phyloP scores from a whole-genome alignment of 495 filamentous ascomycete genomes.

The Penicillium waksmanii region DNA sequence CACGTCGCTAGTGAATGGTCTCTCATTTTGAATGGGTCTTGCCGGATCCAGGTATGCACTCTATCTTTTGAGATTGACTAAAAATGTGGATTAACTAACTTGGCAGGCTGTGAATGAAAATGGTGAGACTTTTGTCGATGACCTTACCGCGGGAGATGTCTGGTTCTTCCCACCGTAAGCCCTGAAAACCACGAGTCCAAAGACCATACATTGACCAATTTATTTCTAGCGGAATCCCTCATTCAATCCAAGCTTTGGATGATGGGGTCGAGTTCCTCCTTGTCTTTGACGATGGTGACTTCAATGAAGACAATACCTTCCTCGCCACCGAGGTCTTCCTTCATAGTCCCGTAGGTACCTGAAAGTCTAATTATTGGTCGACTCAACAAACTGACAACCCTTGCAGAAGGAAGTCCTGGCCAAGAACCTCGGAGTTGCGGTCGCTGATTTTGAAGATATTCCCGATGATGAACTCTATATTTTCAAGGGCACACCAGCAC shows the following conservation, averaged over 20 bases:
- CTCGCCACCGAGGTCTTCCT: conserved; percentile 67
- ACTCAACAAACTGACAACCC: neutral
- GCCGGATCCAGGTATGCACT: conserved; percentile 50
- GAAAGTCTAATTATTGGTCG: too few relatives aligned
- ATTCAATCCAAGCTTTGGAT: conserved; percentile 68
- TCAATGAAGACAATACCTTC: conserved; percentile 72
- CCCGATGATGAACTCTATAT: conserved; percentile 67
- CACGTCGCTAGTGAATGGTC: conserved; percentile 72
- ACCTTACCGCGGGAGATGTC: conserved; percentile 67
- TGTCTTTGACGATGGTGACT: conserved; percentile 70
- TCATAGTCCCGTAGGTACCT: conserved; percentile 48
- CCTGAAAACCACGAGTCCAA: neutral
- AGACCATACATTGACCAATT: neutral
- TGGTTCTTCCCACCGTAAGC: conserved; percentile 67
- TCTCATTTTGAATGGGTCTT: conserved; percentile 65
- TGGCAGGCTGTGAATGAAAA: conserved; percentile 61
- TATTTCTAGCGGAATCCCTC: conserved; percentile 58
- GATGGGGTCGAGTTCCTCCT: conserved; percentile 70
- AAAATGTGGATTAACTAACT: neutral
- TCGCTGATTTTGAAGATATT: conserved; percentile 59
- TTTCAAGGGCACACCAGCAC: conserved; percentile 67
- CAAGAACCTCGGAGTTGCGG: conserved; percentile 61
- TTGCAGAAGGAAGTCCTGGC: conserved; percentile 59
- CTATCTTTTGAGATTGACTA: neutral
- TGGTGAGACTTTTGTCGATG: conserved; percentile 67